These are phyloP conservation scores for Clitocybe nebularis DNA, from an alignment of 1,284 basidiomycete species.

Conservation along the genomic window DNA sequence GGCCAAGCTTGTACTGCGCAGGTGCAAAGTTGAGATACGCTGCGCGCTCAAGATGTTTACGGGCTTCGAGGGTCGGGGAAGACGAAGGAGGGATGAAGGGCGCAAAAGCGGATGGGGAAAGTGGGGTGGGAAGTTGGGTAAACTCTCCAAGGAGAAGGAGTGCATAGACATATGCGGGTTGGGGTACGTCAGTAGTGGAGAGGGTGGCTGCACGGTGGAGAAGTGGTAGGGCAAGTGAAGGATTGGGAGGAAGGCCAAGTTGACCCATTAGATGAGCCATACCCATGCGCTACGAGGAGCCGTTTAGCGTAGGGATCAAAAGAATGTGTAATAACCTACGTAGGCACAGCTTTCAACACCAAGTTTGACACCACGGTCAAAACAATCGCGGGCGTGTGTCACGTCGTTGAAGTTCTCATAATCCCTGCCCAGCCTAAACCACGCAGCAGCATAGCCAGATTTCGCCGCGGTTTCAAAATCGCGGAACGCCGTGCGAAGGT, in stretches of 20 bases:
- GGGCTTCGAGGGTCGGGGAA: constrained; percentile 43
- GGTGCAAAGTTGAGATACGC: constrained; percentile 86
- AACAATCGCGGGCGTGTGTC: constrained; percentile 73
- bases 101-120: constrained; percentile 51
- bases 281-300: constrained; percentile 66
- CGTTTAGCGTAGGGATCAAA: constrained; percentile 7
- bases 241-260: constrained; percentile 59
- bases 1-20: constrained; percentile 92
- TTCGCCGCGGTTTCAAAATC: constrained; percentile 84
- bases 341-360: constrained; percentile 77
- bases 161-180: constrained; percentile 84
- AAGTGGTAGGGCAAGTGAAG: constrained; percentile 62
- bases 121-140: constrained; percentile 51
- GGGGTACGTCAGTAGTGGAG: constrained; percentile 73
- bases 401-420: constrained; percentile 86
- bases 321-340: constrained; percentile 41
- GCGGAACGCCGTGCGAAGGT: constrained; percentile 79
- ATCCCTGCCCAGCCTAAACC: constrained; percentile 87
- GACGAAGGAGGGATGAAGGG: constrained; percentile 46
- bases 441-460: constrained; percentile 67
- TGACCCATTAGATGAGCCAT: constrained; percentile 91
- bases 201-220: constrained; percentile 76
- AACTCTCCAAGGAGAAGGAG: constrained; percentile 84
- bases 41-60: constrained; percentile 69
- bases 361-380: constrained; percentile 71